These are phyloP conservation scores for Aspergillus floridensis DNA, from an alignment of 2,329 filamentous ascomycete genomes.

Conservation along the genomic window DNA sequence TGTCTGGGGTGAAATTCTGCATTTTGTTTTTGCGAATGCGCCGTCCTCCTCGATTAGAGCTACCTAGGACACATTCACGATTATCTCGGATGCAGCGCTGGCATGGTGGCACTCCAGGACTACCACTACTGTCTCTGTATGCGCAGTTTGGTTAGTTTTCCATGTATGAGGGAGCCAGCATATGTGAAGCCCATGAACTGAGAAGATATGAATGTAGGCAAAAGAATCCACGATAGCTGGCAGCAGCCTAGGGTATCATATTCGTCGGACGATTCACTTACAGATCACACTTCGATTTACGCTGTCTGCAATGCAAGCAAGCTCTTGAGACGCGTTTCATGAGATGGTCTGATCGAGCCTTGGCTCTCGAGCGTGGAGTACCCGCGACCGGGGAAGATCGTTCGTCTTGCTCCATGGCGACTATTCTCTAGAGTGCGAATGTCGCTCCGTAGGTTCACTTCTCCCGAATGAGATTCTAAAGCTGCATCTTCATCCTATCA, in stretches of 20 bases:
- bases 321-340: constrained; percentile 50
- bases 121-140: constrained; percentile 45
- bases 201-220: neutral
- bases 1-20: constrained; percentile 32
- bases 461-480: neutral
- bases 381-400: constrained; percentile 15
- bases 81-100: constrained; percentile 57
- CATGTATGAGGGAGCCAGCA: neutral
- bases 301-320: constrained; percentile 49
- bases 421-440: neutral
- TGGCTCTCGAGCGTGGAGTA: constrained; percentile 13
- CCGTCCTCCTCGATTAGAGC: constrained; percentile 59
- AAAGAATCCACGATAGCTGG: neutral
- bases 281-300: constrained; percentile 53
- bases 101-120: constrained; percentile 54
- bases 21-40: constrained; percentile 55
- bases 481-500: neutral
- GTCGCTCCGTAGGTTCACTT: neutral
- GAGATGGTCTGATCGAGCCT: constrained; percentile 30
- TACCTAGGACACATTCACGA: constrained; percentile 58
- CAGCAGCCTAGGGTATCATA: neutral
- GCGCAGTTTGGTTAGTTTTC: neutral
- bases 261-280: constrained; percentile 32
- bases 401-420: constrained; percentile 17
- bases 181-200: neutral